A percentile compares a stretch with the other conserved stretches of the same genome.
Conservation (phyloP, 805 yeast genomes). For the Pichia manshurica region DNA sequence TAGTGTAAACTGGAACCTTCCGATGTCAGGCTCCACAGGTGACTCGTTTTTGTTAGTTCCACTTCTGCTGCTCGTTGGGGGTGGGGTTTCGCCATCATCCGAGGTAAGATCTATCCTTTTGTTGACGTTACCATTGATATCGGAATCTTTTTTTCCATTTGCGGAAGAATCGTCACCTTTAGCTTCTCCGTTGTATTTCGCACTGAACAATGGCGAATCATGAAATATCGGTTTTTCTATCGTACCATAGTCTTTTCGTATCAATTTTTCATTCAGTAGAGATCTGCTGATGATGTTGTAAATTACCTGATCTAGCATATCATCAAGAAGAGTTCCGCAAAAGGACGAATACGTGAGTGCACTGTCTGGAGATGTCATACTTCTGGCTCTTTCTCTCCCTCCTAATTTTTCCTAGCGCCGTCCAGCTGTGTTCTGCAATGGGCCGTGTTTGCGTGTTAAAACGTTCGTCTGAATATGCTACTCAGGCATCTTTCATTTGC, state of each 20-base stretch:
- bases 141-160: background rate
- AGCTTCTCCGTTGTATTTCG: constrained; percentile 4
- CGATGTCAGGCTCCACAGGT: constrained; percentile 24
- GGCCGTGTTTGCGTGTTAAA: too few species aligned
- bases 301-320: constrained; percentile 31
- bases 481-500: too few species aligned
- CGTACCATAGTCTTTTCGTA: constrained; percentile 29
- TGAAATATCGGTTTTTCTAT: constrained; percentile 22
- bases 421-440: too few species aligned
- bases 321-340: constrained; percentile 28
- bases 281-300: constrained; percentile 29
- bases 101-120: constrained; percentile 14
- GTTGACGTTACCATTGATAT: background rate
- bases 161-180: background rate
- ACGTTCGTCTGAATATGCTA: too few species aligned
- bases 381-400: background rate
- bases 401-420: too few species aligned
- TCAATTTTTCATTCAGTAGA: constrained; percentile 28
- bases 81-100: background rate
- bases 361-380: constrained; percentile 15
- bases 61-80: background rate
- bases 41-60: constrained; percentile 3
- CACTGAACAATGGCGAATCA: constrained; percentile 11
- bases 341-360: constrained; percentile 27
- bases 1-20: constrained; percentile 22